Conservation (phyloP, 2,329 filamentous ascomycete species). For the Kalaharituber pfeilii region DNA sequence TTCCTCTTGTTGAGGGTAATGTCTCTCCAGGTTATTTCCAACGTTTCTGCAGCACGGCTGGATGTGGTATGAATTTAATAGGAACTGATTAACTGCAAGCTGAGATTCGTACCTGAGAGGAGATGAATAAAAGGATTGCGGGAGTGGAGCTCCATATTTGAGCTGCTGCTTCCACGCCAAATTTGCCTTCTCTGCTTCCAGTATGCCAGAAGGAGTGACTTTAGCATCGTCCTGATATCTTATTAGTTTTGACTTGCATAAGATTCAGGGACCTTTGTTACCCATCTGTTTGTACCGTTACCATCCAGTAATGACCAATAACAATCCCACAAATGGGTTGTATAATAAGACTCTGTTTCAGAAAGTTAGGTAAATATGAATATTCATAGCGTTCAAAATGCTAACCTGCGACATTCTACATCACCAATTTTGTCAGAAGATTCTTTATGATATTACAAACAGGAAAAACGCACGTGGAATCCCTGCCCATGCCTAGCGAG, state of each 20-base stretch:
- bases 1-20: conserved; percentile 35
- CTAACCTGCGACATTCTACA: conserved; percentile 40
- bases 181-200: conserved; percentile 42
- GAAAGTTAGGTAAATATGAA: too few species aligned
- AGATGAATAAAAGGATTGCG: conserved; percentile 47
- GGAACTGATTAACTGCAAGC: neutral
- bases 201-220: conserved; percentile 40
- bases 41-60: conserved; percentile 43
- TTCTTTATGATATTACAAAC: neutral
- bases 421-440: neutral
- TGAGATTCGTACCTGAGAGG: conserved; percentile 32
- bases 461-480: conserved; percentile 28
- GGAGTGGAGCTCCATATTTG: conserved; percentile 39
- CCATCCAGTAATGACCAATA: conserved; percentile 50
- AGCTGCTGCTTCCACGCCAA: conserved; percentile 42
- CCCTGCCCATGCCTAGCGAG: conserved; percentile 55
- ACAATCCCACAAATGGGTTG: conserved; percentile 52
- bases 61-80: conserved; percentile 4
- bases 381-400: neutral
- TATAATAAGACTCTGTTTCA: conserved; percentile 34
- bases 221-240: conserved; percentile 27
- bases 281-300: conserved; percentile 45
- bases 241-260: neutral
- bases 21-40: conserved; percentile 41
- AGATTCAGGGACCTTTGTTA: conserved; percentile 15